Base-by-base conservation (phyloP, 345 rosid genomes). In the Hibiscus trionum region DNA sequence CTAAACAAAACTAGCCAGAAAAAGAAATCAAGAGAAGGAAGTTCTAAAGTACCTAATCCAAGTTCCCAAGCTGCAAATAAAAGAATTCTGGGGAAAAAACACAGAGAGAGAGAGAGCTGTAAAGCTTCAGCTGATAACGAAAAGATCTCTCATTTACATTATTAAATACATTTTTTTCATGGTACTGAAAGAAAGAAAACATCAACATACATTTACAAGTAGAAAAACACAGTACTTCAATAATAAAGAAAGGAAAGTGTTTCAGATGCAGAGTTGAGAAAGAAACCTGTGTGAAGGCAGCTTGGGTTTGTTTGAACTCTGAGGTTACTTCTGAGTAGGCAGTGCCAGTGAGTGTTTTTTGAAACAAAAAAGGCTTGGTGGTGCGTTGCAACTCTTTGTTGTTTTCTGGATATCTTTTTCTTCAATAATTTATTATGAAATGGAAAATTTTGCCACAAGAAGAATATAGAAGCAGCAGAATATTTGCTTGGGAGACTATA, bases 1-100 rank as follows among this genome's bases (percentile, higher is more conserved):
- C 57, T 46, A 12, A 14, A 44, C 11, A 49, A 49, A 17, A 11
- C 2, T 16, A 68, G 27, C 71, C 71, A 70, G 62, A 73, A 39
- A 10, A 26, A 35, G 59, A 80, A 77, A 80, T 58, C 68, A 78
- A 68, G 42, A 77, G 47, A 70, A 5, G 11, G 31, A 71, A 53
- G 58, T 29, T 21, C 4, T 55, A 37, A 24, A 72, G 74, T 75
- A 86, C 87, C 87, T 85, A 79, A 80, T 80, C 77, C 24, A 72
- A 78, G 65, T 71, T 78, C 73, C 74, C 60, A 33, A 64, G 81
- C 83, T 64, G 55, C 72, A 11, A 63, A 21, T 27, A 27, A 58
- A 73, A 15, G 56, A 50, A 15, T 16, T 14, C 19, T 15, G 17
- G 56, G 56, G 8, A 50, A 50, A 46, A 72, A 66, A 74, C 59